Evolutionary conservation across 768 basidiomycete species (phyloP), one percentile per base, ranked within the genome.

Genomic region (Rubroboletus satanas): DNA sequence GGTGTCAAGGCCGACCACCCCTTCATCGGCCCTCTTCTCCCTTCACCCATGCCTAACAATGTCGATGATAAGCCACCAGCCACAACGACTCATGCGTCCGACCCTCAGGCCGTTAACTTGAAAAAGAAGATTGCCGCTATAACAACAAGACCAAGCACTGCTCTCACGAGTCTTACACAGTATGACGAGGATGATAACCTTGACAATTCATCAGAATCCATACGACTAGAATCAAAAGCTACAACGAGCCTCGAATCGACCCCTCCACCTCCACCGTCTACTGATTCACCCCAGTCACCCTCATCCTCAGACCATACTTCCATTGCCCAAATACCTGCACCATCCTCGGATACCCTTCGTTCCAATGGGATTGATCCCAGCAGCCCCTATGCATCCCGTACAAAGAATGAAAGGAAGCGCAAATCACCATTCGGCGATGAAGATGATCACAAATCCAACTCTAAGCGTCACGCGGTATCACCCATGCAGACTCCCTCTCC

Each of bases 1-100:
- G 81, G 80, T 18, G 74, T 77, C 58, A 81, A 78, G 65, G 74
- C 80, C 52, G 67, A 69, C 8, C 71, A 61, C 29, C 75, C 80
- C 6, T 84, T 88, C 62, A 85, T 88, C 58, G 88, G 86, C 3
- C 88, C 88, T 23, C 67, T 81, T 39, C 73, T 87, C 31, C 87
- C 88, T 14, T 78, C 84, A 0, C 67, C 60, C 60, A 61, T 73
- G 62, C 44, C 60, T 45, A 68, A 68, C 58, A 44, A 33, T 7
- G 36, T 45, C 17, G 48, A 42, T 26, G 49, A 60, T 21, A 49
- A 51, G n/a, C 58, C 60, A 55, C 35, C 66, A 59, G 18, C 52
- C 61, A 42, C 64, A 7, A 49, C 55, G 35, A 37, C 46, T 29
- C 2, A 49, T 29, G 45, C 10, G 1, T 50, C 58, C 36, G 83